Evolutionary conservation across 2,329 filamentous ascomycete genomes (phyloP).

Genomic region (Amylocarpus encephaloides): DNA sequence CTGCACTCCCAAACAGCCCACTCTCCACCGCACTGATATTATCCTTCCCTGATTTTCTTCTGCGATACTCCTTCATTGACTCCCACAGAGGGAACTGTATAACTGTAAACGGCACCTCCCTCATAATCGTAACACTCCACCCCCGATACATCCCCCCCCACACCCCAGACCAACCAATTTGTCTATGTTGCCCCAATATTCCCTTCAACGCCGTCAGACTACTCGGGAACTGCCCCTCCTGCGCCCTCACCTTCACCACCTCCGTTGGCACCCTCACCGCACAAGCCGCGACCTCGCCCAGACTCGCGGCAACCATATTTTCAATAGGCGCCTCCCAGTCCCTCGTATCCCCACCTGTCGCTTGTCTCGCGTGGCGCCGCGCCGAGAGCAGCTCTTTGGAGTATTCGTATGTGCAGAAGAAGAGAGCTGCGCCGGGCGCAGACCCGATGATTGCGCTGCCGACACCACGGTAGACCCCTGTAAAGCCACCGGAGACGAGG

Average conservation of each 20-base stretch:
- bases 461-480: conserved; percentile 86
- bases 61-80: conserved; percentile 70
- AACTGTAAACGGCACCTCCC: conserved; percentile 95
- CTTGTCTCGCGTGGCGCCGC: conserved; percentile 24
- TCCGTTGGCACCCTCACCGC: conserved; percentile 90
- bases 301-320: conserved; percentile 79
- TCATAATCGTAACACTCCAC: conserved; percentile 85
- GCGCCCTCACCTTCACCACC: conserved; percentile 93
- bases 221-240: conserved; percentile 74
- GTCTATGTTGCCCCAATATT: conserved; percentile 51
- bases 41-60: conserved; percentile 35
- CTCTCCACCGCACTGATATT: conserved; percentile 69
- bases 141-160: conserved; percentile 85
- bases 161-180: conserved; percentile 49
- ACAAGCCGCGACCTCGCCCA: conserved; percentile 89
- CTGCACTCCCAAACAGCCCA: conserved; percentile 74
- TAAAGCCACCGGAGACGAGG: conserved; percentile 78
- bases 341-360: conserved; percentile 22
- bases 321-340: conserved; percentile 35
- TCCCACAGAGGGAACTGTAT: conserved; percentile 99
- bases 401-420: conserved; percentile 92
- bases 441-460: conserved; percentile 85
- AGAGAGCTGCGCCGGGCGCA: conserved; percentile 88
- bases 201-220: conserved; percentile 60
- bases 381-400: conserved; percentile 51